Conservation (phyloP, 176 grass and related monocot genomes). For the Zea luxurians region DNA sequence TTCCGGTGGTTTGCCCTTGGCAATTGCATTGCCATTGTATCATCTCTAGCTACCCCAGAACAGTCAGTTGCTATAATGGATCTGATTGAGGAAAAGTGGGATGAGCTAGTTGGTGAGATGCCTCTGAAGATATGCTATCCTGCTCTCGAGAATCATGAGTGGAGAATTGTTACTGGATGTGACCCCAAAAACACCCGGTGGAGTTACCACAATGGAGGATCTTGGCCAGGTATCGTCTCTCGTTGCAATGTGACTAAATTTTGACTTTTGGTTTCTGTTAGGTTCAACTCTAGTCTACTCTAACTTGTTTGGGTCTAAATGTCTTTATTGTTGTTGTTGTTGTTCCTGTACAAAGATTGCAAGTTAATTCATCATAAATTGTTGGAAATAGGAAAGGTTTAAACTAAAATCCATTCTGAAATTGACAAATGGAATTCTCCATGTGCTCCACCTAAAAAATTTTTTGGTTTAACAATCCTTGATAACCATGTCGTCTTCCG, state of each 20-base stretch:
- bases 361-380: background rate
- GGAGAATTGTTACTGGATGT: slow-evolving; percentile 87
- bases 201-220: slow-evolving; percentile 97
- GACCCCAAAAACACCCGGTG: slow-evolving; percentile 95
- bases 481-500: background rate
- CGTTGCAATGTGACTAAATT: background rate
- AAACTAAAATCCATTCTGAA: slow-evolving; percentile 7
- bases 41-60: slow-evolving; percentile 87
- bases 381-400: background rate
- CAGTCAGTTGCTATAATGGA: slow-evolving; percentile 92
- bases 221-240: slow-evolving; percentile 77
- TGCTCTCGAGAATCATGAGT: slow-evolving; percentile 86
- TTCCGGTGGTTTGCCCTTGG: slow-evolving; percentile 96
- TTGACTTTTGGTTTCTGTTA: background rate
- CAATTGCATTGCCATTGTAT: slow-evolving; percentile 90
- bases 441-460: background rate
- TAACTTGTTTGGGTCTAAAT: no score
- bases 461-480: background rate
- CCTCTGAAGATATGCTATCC: slow-evolving; percentile 90
- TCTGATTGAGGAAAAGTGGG: slow-evolving; percentile 86
- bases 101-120: slow-evolving; percentile 93
- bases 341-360: background rate
- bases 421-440: background rate
- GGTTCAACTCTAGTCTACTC: background rate
- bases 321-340: background rate